Base-by-base conservation (phyloP, 2,329 filamentous ascomycete species). In the Nothophaeocryptopus gaeumannii region DNA sequence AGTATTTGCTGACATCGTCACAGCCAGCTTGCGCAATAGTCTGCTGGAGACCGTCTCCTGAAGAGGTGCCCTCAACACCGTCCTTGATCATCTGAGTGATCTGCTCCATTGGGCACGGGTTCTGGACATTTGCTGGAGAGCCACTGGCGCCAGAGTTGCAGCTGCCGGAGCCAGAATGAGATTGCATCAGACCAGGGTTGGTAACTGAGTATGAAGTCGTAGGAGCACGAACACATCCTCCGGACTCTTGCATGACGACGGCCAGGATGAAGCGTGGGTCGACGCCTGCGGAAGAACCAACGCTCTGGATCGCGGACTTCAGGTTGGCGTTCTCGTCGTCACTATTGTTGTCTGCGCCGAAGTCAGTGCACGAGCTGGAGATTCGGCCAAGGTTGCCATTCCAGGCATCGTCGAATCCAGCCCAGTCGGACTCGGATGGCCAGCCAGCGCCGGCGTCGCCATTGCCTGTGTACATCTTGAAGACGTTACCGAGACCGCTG, bases 181-280 rank as follows among this genome's bases (percentile, higher is more conserved):
- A 64, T 57, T 78, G 75, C 70, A 77, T 74, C 20, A 77, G 59
- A 3, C 74, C 75, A 1, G 74, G 74, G 58, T 77, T 78, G 40
- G 58, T 54, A 55, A 71, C 66, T 39, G 64, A 64, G 57, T 72
- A 70, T 51, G 65, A 61, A 1, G 74, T 74, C 0, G 73, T 75
- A 2, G 67, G 68, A 16, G 66, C 74, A 38, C 73, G 70, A 2
- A 75, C 72, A 54, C 74, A 77, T 45, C 74, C 75, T 45, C 71
- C 71, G 41, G 66, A 70, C 55, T 77, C 74, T 56, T 77, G 74
- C 63, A 76, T 68, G 34, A 75, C 62, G 45, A 74, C 65, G 30
- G 72, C 72, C 45, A 76, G 64, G 51, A 76, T 69, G 67, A 73
- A 73, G 42, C 70, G 66, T 16, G 64, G 54, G 44, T 71, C 67